Base-by-base conservation (phyloP, 1,284 basidiomycete species). In the Stygiomarasmius scandens region DNA sequence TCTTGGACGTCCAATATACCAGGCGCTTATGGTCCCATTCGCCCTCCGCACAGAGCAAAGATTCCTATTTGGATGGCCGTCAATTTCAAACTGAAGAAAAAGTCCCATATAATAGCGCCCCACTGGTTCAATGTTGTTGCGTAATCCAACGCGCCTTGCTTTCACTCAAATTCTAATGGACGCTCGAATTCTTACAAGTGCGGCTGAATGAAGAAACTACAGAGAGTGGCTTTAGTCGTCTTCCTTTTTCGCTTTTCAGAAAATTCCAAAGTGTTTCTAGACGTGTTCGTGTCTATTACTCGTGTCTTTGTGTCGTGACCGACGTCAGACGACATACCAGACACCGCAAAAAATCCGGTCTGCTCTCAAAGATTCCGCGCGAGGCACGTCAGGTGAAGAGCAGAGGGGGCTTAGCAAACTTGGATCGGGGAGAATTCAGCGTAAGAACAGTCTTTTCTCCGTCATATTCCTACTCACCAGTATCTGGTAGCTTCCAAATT, bases 61-160 rank as follows among this genome's bases (percentile, higher is more conserved):
- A 86, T 98, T 10, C 97, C 97, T 0, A 79, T 98, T 4, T 99
- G 96, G 97, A 89, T 99, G 74, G 96, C 95, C 0, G 77, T 93
- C 5, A 94, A 96, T 65, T 78, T 99, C 55, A 98, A 98, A 73
- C 74, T 89, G 63, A 97, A 97, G 78, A 90, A 92, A 66, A 96
- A 96, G 72, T 98, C 96, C 62, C 85, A 93, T 63, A 92, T 99
- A 46, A 81, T 98, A 4, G 81, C 93, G 0, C 96, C 96, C 1
- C 80, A 84, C 24, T 99, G 96, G 96, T 78, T 99, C 27, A 85
- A 79, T 55, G 83, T 92, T 50, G 95, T 96, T 95, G 60, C 58
- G 87, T 75, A 44, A 24, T 46, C n/a, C 19, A 8, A 2, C 38
- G 34, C 47, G 20, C 41, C 46, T 43, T 4, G 46, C 16, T 19